Evolutionary conservation across 225 moss, liverwort and hornwort genomes (phyloP).

Genomic region (Straminergon stramineum): DNA sequence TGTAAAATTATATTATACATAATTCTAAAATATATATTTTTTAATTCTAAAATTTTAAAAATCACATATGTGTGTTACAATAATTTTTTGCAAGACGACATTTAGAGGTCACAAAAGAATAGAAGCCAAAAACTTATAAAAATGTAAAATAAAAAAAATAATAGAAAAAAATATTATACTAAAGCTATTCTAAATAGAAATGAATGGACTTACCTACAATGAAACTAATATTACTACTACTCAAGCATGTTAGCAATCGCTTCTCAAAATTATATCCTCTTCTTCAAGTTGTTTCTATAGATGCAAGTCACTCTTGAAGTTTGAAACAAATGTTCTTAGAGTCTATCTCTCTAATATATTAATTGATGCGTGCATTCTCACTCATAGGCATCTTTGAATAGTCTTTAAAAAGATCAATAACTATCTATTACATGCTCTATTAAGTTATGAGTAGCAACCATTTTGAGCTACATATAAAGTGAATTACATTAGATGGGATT

Average conservation of each 20-base stretch:
- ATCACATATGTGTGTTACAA: not conserved
- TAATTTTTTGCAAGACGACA: not conserved
- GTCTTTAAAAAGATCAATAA: not conserved
- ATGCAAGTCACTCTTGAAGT: not conserved
- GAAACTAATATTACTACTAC: not conserved
- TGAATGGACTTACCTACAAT: not conserved
- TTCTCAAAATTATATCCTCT: not conserved
- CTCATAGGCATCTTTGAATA: not conserved
- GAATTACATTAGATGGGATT: too few relatives aligned
- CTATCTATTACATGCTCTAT: accelerated
- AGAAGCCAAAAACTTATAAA: not conserved
- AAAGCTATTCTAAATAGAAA: not conserved
- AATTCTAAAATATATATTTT: accelerated
- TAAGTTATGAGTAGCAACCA: not conserved
- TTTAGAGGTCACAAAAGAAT: not conserved
- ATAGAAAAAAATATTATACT: not conserved
- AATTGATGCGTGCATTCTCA: not conserved
- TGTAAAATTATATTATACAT: too few relatives aligned
- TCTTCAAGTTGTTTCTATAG: not conserved
- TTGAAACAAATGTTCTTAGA: not conserved
- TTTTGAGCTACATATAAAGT: not conserved
- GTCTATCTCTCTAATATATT: too few relatives aligned
- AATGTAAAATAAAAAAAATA: not conserved
- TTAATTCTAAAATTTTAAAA: not conserved
- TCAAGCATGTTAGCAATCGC: not conserved